Percentiles rank a stretch among this genome's conserved stretches.
phyloP scores from a whole-genome alignment of 2,329 filamentous ascomycete genomes.

The Neonectria coccinea region DNA sequence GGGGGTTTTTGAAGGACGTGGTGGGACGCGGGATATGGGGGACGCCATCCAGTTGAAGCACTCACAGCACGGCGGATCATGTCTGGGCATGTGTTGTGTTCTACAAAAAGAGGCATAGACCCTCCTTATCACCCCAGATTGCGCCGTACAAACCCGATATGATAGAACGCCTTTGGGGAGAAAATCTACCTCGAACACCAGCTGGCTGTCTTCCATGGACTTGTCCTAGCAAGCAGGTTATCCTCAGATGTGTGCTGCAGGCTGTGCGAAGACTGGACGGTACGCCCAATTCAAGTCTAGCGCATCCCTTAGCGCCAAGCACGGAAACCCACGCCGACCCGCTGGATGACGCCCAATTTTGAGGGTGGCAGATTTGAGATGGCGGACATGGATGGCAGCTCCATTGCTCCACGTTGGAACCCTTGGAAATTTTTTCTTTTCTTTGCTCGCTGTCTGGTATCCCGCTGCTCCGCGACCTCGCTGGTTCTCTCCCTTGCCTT shows the following conservation, averaged over 20 bases:
- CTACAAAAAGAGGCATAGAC: neutral
- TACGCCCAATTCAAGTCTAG: constrained; percentile 40
- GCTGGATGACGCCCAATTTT: constrained; percentile 41
- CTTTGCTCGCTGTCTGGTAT: constrained; percentile 24
- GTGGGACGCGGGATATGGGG: constrained; percentile 19
- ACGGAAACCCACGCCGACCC: constrained; percentile 28
- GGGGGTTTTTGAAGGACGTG: neutral
- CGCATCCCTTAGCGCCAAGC: constrained; percentile 17
- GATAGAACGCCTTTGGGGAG: neutral
- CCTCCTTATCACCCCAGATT: too few relatives aligned
- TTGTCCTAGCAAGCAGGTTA: neutral
- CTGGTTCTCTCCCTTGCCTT: neutral
- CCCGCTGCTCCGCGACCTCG: neutral
- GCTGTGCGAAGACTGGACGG: neutral
- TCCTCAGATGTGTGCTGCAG: constrained; percentile 1
- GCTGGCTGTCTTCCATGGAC: neutral
- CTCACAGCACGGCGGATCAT: neutral
- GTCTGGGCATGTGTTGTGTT: neutral
- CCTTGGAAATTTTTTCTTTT: constrained; percentile 21
- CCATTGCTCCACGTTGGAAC: constrained; percentile 28
- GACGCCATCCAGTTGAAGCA: neutral
- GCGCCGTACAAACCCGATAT: too few relatives aligned
- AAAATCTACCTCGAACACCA: neutral
- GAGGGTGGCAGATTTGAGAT: constrained; percentile 34
- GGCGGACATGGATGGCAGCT: constrained; percentile 28